Percentiles rank a stretch among this genome's conserved stretches.
phyloP scores from a whole-genome alignment of 225 moss, liverwort and hornwort species.

The Sphagnum contortum region DNA sequence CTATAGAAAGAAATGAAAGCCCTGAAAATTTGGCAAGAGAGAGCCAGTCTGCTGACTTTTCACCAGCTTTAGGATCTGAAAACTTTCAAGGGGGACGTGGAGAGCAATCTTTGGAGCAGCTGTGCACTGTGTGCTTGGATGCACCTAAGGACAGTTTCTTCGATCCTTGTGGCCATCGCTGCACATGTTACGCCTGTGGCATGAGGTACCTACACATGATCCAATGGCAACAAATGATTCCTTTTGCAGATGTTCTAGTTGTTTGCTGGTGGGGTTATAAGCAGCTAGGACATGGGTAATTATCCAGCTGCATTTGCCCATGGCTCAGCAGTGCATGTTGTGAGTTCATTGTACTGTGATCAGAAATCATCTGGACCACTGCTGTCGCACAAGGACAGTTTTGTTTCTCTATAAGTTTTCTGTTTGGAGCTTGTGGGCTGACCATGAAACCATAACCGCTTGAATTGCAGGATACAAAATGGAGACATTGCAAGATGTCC shows the following conservation, averaged over 20 bases:
- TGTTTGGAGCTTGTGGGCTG: no score
- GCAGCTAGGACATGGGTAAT: neutral
- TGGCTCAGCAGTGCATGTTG: neutral
- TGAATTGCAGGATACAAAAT: constrained; percentile 53
- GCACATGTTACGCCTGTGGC: constrained; percentile 77
- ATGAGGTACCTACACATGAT: constrained; percentile 26
- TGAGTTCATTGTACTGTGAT: neutral
- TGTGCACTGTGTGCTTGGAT: constrained; percentile 80
- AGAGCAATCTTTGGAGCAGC: constrained; percentile 31
- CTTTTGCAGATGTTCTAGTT: constrained; percentile 4
- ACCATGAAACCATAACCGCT: no score
- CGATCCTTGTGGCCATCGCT: constrained; percentile 84
- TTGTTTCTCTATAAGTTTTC: neutral
- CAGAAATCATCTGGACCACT: neutral
- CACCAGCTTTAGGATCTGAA: constrained; percentile 21
- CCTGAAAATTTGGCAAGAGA: neutral
- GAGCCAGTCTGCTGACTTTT: constrained; percentile 20
- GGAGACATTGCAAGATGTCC: constrained; percentile 55
- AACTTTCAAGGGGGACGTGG: constrained; percentile 10
- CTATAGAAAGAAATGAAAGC: constrained; percentile 7
- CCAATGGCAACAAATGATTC: neutral
- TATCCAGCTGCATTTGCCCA: neutral
- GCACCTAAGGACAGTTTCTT: constrained; percentile 72
- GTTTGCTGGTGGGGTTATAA: neutral
- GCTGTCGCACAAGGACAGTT: neutral